A percentile compares a stretch with the other conserved stretches of the same genome.
Conservation (phyloP, 2,329 filamentous ascomycete species). For the Spiromastix sp. region DNA sequence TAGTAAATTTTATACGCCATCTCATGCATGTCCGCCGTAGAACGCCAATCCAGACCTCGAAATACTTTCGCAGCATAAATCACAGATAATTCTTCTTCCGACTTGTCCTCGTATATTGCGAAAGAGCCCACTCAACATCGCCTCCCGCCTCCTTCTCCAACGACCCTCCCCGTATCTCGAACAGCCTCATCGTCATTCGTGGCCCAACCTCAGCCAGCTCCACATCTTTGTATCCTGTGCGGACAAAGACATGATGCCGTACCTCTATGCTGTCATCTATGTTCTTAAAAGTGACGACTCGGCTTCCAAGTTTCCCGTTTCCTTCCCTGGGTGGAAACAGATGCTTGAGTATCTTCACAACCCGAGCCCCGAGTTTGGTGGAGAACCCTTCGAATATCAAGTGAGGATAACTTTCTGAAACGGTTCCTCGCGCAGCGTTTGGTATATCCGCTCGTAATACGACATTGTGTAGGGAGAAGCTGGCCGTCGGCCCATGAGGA, state of each 20-base stretch:
- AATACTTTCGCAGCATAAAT: no score
- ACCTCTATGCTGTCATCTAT: constrained; percentile 83
- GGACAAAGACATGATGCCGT: constrained; percentile 86
- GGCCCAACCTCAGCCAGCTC: constrained; percentile 85
- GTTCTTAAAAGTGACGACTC: constrained; percentile 90
- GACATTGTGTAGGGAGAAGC: constrained; percentile 86
- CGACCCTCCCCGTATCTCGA: constrained; percentile 85
- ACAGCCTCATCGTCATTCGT: constrained; percentile 92
- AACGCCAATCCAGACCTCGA: no score
- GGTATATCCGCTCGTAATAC: constrained; percentile 89
- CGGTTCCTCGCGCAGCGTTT: constrained; percentile 73
- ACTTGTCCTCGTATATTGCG: constrained; percentile 86
- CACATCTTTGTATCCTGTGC: constrained; percentile 80
- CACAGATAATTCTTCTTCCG: constrained; percentile 92
- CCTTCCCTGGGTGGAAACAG: constrained; percentile 83
- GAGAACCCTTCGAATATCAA: constrained; percentile 92
- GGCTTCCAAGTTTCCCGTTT: constrained; percentile 69
- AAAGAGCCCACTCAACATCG: constrained; percentile 92
- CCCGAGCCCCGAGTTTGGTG: constrained; percentile 65
- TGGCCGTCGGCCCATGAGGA: constrained; percentile 77
- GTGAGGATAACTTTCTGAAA: constrained; percentile 87
- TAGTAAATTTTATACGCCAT: constrained; percentile 1
- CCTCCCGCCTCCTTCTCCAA: constrained; percentile 83
- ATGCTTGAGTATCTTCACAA: constrained; percentile 87
- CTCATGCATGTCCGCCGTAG: no score